These are phyloP conservation scores for Pseudocercospora crystallina DNA, from an alignment of 2,329 filamentous ascomycete genomes.

Conservation along the genomic window DNA sequence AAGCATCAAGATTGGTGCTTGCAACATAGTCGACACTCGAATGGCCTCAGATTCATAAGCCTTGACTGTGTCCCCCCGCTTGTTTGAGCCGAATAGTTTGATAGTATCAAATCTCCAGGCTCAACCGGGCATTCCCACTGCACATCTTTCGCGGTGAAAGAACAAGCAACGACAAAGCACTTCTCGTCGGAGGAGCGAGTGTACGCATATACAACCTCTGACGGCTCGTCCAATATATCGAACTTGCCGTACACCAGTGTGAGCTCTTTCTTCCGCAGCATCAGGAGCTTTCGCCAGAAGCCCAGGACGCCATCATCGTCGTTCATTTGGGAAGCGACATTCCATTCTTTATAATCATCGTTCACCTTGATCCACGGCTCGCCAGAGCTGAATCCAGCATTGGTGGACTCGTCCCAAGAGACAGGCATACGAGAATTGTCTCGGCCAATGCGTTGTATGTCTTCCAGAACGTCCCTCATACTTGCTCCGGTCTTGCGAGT, in stretches of 20 bases:
- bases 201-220: constrained; percentile 22
- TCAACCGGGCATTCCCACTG: neutral
- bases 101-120: neutral
- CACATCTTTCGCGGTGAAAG: neutral
- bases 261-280: constrained; percentile 22
- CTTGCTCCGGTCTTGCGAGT: constrained; percentile 18
- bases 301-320: constrained; percentile 52
- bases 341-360: constrained; percentile 15
- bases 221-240: constrained; percentile 14
- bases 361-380: constrained; percentile 21
- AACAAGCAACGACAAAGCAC: neutral
- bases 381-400: constrained; percentile 60
- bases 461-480: constrained; percentile 13
- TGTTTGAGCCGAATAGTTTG: neutral
- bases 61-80: neutral
- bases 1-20: neutral
- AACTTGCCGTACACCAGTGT: constrained; percentile 28
- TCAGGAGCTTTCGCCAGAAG: constrained; percentile 53
- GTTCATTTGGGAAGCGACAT: constrained; percentile 45
- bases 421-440: constrained; percentile 63
- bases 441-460: constrained; percentile 13
- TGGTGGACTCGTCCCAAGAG: constrained; percentile 58
- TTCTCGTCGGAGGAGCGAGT: constrained; percentile 34
- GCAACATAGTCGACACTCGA: neutral
- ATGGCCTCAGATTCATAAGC: neutral